Evolutionary conservation across 176 grass and related monocot species (phyloP).

Genomic region (Musa troglodytarum): DNA sequence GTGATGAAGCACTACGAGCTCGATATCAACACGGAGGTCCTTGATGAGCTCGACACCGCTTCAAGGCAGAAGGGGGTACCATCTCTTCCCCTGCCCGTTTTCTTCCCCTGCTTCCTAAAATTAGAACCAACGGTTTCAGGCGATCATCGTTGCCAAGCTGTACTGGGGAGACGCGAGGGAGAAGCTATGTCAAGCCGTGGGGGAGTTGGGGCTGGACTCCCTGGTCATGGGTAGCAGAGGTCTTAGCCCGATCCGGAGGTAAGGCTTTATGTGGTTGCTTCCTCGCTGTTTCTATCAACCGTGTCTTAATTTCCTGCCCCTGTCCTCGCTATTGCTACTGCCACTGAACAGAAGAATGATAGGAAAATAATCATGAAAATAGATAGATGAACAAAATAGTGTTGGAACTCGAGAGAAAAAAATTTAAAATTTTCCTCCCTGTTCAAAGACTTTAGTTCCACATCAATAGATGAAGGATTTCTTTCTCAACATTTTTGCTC

Average conservation of each 20-base stretch:
- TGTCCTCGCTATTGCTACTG: too few species aligned
- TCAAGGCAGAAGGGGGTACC: constrained; percentile 44
- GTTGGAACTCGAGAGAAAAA: too few species aligned
- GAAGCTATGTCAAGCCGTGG: constrained; percentile 63
- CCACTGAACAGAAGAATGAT: too few species aligned
- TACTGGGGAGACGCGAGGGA: constrained; percentile 96
- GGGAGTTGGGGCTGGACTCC: constrained; percentile 51
- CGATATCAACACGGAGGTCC: constrained; percentile 39
- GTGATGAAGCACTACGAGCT: constrained; percentile 49
- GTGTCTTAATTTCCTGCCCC: too few species aligned
- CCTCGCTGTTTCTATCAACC: too few species aligned
- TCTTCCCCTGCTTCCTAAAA: not conserved
- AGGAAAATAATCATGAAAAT: too few species aligned
- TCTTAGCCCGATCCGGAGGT: constrained; percentile 72
- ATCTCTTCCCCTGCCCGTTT: not conserved
- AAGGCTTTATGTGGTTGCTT: too few species aligned
- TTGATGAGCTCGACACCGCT: constrained; percentile 35
- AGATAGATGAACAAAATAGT: too few species aligned
- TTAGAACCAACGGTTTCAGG: constrained; percentile 28
- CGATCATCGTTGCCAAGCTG: constrained; percentile 54
- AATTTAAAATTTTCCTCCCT: too few species aligned
- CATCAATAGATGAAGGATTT: too few species aligned
- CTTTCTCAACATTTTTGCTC: too few species aligned
- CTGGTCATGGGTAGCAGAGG: constrained; percentile 85
- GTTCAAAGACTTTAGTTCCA: too few species aligned